Base-by-base conservation (phyloP, 768 basidiomycete genomes). In the Cystobasidium onofrii region DNA sequence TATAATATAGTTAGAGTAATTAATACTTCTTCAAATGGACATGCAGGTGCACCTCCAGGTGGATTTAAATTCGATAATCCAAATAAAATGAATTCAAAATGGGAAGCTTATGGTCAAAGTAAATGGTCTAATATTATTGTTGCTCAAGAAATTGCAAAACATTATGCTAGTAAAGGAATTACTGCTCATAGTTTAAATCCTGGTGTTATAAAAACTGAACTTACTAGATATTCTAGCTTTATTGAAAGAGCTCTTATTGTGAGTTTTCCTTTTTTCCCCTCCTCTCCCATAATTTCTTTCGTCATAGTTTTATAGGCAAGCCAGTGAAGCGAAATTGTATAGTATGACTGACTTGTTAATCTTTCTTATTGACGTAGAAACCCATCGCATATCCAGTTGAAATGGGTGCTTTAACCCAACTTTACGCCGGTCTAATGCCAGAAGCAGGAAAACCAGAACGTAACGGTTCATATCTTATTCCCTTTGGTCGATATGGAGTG, bases 61-160 rank as follows among this genome's bases (percentile, higher is more conserved):
- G 75, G 75, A 0, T 36, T 77, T 43, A 27, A 66, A 18, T 74
- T 54, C 20, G 73, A 77, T n/a, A 57, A 64, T 36, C 69, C 73
- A 27, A 74, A 64, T 39, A 46, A 46, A 10, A 13, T 43, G 33
- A 50, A 43, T 50, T 17, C 44, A 29, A 62, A 43, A 18, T 27
- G 54, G 20, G 41, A 25, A 25, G 41, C 74, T 3, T 77, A 77
- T 66, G 75, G 69, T n/a, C 75, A 76, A 44, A 54, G 55, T 13
- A 77, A 77, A 74, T 52, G 75, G 60, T 71, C 73, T 27, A 77
- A 77, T 75, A 63, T 77, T 50, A 36, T 76, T 12, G 41, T 76
- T 39, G 73, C 76, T 4, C 64, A 77, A 44, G 65, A 76, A 36
- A 61, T 75, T 23, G 55, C 74, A 2, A 67, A 60, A 27, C 52